Conservation (phyloP, 768 basidiomycete species). For the Russula compacta region DNA sequence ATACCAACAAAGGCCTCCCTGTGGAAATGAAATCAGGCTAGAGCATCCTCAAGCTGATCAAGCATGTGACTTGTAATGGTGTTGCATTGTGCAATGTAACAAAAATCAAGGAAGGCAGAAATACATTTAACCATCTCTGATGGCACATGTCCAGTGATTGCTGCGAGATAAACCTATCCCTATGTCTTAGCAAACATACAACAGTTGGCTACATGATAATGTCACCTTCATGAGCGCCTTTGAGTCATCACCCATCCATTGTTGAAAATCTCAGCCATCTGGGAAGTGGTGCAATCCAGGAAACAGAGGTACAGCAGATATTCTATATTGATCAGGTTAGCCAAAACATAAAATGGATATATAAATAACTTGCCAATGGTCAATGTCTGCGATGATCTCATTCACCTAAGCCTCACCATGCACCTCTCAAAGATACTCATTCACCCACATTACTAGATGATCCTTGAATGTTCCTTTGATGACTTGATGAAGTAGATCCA, state of each 20-base stretch:
- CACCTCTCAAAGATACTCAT: no score
- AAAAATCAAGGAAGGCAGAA: slow-evolving; percentile 14
- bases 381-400: no score
- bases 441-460: no score
- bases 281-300: slow-evolving; percentile 5
- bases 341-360: no score
- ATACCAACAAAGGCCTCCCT: neutral
- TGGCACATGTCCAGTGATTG: slow-evolving; percentile 28
- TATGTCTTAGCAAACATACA: no score
- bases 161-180: slow-evolving; percentile 24
- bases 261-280: slow-evolving; percentile 18
- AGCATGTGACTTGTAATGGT: neutral
- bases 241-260: slow-evolving; percentile 22
- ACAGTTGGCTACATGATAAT: no score
- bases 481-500: no score
- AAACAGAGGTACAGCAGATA: neutral
- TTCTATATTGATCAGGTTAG: neutral
- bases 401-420: no score
- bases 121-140: slow-evolving; percentile 22
- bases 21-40: neutral
- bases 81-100: slow-evolving; percentile 15
- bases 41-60: neutral
- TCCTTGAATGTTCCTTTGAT: no score
- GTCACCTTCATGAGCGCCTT: slow-evolving; percentile 21
- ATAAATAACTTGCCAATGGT: no score